Evolutionary conservation across 2,329 filamentous ascomycete genomes (phyloP).

Genomic region (Penicillium frequentans): DNA sequence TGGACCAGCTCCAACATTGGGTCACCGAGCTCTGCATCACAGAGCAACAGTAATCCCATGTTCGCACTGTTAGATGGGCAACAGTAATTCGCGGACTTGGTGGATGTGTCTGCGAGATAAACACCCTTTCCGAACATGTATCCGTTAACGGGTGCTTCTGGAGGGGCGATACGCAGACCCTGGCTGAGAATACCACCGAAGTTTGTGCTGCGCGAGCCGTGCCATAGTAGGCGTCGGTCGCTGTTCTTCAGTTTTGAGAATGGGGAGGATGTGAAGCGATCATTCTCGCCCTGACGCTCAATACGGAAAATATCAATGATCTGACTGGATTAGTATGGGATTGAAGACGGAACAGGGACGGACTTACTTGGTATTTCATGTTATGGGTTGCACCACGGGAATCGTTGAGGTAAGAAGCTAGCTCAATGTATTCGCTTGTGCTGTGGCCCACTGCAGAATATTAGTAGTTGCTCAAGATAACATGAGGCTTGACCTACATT

Average conservation of each 20-base stretch:
- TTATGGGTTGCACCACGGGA: conserved; percentile 68
- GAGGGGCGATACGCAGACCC: conserved; percentile 83
- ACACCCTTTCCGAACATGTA: conserved; percentile 93
- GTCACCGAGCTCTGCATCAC: conserved; percentile 77
- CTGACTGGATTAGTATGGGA: conserved; percentile 18
- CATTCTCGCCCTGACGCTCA: conserved; percentile 69
- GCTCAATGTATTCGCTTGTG: conserved; percentile 63
- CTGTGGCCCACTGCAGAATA: conserved; percentile 49
- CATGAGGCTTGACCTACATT: conserved; percentile 36
- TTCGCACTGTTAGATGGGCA: conserved; percentile 60
- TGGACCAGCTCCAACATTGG: conserved; percentile 66
- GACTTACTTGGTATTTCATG: conserved; percentile 39
- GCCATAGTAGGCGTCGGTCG: conserved; percentile 79
- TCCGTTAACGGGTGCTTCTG: conserved; percentile 71
- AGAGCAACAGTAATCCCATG: conserved; percentile 74
- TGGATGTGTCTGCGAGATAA: conserved; percentile 82
- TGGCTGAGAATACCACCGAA: conserved; percentile 85
- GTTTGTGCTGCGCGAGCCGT: conserved; percentile 80
- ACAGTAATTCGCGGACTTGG: conserved; percentile 81
- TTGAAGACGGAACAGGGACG: neutral
- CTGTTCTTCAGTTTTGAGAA: conserved; percentile 56
- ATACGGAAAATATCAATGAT: conserved; percentile 81
- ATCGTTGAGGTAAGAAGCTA: conserved; percentile 66
- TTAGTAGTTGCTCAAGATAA: neutral
- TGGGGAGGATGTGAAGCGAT: conserved; percentile 63